Evolutionary conservation across 352 stramenopile genomes (phyloP).

Genomic region (Sclerospora graminicola): DNA sequence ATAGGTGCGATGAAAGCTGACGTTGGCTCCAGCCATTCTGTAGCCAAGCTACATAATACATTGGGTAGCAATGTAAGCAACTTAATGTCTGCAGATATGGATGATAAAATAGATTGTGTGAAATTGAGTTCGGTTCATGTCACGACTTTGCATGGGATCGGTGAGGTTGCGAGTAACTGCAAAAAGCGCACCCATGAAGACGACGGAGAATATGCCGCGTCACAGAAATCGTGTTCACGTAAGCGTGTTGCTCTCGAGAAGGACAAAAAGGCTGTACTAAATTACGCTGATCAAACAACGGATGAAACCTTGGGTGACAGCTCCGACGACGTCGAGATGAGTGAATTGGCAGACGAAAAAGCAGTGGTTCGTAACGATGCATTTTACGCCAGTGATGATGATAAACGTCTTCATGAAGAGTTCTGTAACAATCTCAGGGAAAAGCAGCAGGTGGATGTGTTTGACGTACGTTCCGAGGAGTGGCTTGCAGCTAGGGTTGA

Average conservation of each 20-base stretch:
- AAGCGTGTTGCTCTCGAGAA: constrained; percentile 15
- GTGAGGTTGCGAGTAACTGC: background rate
- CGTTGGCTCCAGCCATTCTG: background rate
- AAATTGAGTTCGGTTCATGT: background rate
- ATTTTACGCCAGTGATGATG: constrained; percentile 7
- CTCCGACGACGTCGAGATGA: constrained; percentile 28
- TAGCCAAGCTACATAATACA: background rate
- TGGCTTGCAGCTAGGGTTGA: constrained; percentile 61
- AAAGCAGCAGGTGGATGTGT: constrained; percentile 51
- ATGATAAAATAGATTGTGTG: background rate
- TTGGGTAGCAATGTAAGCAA: background rate
- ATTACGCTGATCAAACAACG: constrained; percentile 9
- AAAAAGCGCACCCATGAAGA: constrained; percentile 17
- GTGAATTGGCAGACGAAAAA: constrained; percentile 11
- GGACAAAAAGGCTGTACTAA: background rate
- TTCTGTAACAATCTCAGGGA: constrained; percentile 24
- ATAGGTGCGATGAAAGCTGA: background rate
- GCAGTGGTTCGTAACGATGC: constrained; percentile 8
- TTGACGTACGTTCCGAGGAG: constrained; percentile 29
- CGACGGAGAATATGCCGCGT: background rate
- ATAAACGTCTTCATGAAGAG: constrained; percentile 11
- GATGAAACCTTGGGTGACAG: constrained; percentile 22
- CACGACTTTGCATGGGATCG: background rate
- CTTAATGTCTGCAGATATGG: background rate
- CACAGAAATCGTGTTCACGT: background rate